phyloP scores from a whole-genome alignment of 192 early-diverging fungal genomes.

The Coemansia furcata region DNA sequence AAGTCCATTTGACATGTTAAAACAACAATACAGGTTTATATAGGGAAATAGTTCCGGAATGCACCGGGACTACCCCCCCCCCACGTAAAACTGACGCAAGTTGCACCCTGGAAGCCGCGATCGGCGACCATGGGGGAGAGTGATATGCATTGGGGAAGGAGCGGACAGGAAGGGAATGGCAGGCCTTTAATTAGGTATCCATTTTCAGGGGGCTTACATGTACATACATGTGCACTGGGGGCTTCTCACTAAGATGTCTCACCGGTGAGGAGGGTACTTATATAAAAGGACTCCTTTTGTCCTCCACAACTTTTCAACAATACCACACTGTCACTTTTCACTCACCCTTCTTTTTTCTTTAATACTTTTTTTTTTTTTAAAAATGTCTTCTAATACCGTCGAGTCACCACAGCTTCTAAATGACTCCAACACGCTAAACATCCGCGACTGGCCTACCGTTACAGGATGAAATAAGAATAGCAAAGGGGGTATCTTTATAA shows the following conservation, averaged over 20 bases:
- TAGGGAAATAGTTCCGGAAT: background rate
- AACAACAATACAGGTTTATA: background rate
- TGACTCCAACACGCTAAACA: background rate
- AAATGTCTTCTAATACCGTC: background rate
- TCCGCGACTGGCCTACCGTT: conserved; percentile 1
- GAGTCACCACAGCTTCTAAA: background rate
- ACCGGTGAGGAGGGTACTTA: background rate
- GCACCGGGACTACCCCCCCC: background rate
- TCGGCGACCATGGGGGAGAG: background rate
- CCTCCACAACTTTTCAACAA: background rate
- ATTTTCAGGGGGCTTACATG: background rate
- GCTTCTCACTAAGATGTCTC: too few relatives aligned
- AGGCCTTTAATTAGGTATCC: background rate
- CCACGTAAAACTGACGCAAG: background rate
- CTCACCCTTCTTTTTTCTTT: background rate
- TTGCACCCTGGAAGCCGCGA: background rate
- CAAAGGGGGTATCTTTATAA: too few relatives aligned
- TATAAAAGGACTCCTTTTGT: background rate
- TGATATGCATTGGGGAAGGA: background rate
- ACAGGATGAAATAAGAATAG: background rate
- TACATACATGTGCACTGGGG: background rate
- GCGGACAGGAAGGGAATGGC: background rate
- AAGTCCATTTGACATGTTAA: too few relatives aligned
- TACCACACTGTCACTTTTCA: background rate
- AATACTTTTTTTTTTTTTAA: background rate